These are phyloP conservation scores for Pythium vanterpoolii DNA, from an alignment of 352 stramenopile species.

Conservation along the genomic window DNA sequence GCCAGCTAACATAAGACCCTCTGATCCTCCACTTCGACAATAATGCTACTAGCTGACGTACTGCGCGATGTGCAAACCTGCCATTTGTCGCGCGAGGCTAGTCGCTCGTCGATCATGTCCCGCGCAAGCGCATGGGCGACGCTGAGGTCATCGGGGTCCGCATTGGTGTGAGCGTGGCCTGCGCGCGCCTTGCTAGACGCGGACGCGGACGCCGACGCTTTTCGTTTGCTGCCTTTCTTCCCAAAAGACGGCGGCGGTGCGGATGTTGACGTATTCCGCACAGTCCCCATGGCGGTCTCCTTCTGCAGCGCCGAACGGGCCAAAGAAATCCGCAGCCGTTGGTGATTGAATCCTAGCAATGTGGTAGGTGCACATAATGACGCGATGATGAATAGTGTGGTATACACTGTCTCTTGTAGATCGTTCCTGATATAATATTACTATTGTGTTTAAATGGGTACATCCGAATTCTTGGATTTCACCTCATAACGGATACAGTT, in stretches of 20 bases:
- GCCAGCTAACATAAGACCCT: neutral
- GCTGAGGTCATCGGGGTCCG: constrained; percentile 19
- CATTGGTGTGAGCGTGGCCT: neutral
- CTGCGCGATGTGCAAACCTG: constrained; percentile 32
- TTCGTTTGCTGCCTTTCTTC: constrained; percentile 23
- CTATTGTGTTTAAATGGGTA: neutral
- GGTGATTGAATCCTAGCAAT: neutral
- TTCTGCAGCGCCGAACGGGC: neutral
- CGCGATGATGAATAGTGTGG: neutral
- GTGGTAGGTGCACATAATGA: too few species aligned
- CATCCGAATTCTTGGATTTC: neutral
- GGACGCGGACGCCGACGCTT: neutral
- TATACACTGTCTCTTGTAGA: neutral
- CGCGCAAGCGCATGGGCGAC: constrained; percentile 18
- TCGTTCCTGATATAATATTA: neutral
- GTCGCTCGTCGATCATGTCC: constrained; percentile 19
- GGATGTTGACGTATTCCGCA: constrained; percentile 18
- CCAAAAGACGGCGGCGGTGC: constrained; percentile 4
- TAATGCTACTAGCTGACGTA: constrained; percentile 10
- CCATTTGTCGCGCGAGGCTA: constrained; percentile 29
- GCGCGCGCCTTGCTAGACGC: neutral
- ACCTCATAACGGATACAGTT: neutral
- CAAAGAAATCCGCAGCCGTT: neutral
- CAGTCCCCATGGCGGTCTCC: constrained; percentile 8
- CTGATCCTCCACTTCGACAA: neutral